These are phyloP conservation scores for Adansonia rubrostipa DNA, from an alignment of 441 rosid species.

Conservation along the genomic window DNA sequence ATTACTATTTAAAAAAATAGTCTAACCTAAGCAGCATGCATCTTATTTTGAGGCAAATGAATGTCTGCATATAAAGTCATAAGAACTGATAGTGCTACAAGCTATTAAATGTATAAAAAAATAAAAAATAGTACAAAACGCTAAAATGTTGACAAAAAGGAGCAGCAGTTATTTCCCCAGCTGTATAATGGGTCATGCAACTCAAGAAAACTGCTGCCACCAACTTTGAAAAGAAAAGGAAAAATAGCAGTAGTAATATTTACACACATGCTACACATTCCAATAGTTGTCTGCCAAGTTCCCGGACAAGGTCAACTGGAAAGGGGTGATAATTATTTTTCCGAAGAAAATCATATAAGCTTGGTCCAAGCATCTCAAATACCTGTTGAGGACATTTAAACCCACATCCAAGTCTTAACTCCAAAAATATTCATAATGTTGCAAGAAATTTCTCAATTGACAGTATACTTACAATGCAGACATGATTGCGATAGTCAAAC, in stretches of 20 bases:
- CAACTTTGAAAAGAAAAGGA: constrained; percentile 27
- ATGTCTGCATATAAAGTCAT: neutral
- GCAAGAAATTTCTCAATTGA: constrained; percentile 34
- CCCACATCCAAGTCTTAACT: constrained; percentile 48
- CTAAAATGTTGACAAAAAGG: neutral
- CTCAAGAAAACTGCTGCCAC: constrained; percentile 28
- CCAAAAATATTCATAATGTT: constrained; percentile 37
- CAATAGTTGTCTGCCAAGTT: constrained; percentile 95
- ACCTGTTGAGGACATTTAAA: constrained; percentile 64
- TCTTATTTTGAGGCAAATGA: neutral
- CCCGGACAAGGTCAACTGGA: constrained; percentile 74
- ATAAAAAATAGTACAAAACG: neutral
- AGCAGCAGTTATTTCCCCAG: neutral
- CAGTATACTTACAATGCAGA: constrained; percentile 66
- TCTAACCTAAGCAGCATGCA: neutral
- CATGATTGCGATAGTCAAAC: constrained; percentile 76
- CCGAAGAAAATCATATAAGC: constrained; percentile 71
- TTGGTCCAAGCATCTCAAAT: constrained; percentile 87
- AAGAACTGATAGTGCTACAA: constrained; percentile 10
- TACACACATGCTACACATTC: constrained; percentile 99
- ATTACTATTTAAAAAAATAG: neutral
- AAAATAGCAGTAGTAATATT: constrained; percentile 35
- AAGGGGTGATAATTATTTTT: constrained; percentile 71
- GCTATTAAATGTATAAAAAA: neutral
- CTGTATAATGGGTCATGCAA: constrained; percentile 27